Conservation (phyloP, 2,329 filamentous ascomycete species). For the Karstenula rhodostoma region DNA sequence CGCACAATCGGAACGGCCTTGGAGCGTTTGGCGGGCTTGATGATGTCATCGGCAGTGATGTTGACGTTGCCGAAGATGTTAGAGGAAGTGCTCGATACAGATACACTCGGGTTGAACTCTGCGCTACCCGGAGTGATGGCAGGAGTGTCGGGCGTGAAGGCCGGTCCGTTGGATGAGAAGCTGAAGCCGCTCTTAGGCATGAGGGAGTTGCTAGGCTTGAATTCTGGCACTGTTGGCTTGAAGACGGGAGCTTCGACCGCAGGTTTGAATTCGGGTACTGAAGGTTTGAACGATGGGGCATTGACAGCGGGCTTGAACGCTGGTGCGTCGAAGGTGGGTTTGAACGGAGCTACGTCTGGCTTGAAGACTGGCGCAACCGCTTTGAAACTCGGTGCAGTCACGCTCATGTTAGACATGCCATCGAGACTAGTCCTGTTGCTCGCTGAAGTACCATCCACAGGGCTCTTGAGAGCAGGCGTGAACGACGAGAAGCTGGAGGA, state of each 20-base stretch:
- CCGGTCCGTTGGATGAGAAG: constrained; percentile 63
- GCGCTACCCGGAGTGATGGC: constrained; percentile 63
- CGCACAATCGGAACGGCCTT: constrained; percentile 85
- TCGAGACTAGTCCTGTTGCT: constrained; percentile 49
- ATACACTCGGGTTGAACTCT: constrained; percentile 32
- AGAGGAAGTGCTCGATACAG: constrained; percentile 36
- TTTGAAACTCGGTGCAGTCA: constrained; percentile 74
- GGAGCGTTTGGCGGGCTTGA: constrained; percentile 73
- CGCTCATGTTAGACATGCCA: constrained; percentile 66
- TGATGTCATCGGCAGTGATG: constrained; percentile 66
- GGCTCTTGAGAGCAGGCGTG: constrained; percentile 49
- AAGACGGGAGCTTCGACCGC: constrained; percentile 42
- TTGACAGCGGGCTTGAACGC: constrained; percentile 33
- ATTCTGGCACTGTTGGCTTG: constrained; percentile 42
- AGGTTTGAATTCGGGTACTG: constrained; percentile 46
- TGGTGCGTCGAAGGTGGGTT: constrained; percentile 55
- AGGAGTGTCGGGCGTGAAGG: constrained; percentile 80
- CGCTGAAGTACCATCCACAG: constrained; percentile 60
- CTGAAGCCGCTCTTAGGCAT: constrained; percentile 65
- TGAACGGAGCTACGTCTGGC: constrained; percentile 74
- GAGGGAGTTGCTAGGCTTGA: constrained; percentile 38
- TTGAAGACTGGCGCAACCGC: constrained; percentile 81
- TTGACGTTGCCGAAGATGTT: constrained; percentile 54
- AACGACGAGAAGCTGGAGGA: constrained; percentile 51
- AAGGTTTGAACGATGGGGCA: constrained; percentile 47